A percentile compares a stretch with the other conserved stretches of the same genome.
phyloP scores from a whole-genome alignment of 2,329 filamentous ascomycete genomes.

The Pseudogymnoascus sp. region DNA sequence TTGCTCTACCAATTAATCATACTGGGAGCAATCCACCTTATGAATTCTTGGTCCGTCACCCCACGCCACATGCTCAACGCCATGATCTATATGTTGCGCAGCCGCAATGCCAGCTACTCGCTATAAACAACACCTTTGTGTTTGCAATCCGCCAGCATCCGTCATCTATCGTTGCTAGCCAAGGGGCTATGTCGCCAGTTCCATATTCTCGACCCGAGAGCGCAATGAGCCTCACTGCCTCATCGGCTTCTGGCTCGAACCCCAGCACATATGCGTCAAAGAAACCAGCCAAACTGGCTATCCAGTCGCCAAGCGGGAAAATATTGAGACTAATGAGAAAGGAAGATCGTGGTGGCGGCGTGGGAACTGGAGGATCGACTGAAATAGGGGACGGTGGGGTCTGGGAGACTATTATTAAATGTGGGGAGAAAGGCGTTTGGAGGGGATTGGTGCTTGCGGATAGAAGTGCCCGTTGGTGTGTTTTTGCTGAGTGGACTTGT shows the following conservation, averaged over 20 bases:
- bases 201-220: conserved; percentile 55
- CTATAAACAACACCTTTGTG: conserved; percentile 94
- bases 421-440: conserved; percentile 74
- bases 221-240: conserved; percentile 56
- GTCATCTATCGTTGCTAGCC: conserved; percentile 42
- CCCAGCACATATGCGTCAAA: conserved; percentile 50
- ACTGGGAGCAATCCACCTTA: conserved; percentile 88
- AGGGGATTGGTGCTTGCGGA: conserved; percentile 75
- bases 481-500: conserved; percentile 74
- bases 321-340: conserved; percentile 83
- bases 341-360: conserved; percentile 48
- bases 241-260: conserved; percentile 49
- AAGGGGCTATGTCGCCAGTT: conserved; percentile 38
- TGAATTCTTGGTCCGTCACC: conserved; percentile 86
- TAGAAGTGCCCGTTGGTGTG: conserved; percentile 77
- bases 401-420: conserved; percentile 90
- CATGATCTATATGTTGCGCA: conserved; percentile 97
- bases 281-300: conserved; percentile 92
- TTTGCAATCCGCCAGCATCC: conserved; percentile 93
- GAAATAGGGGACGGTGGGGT: conserved; percentile 60
- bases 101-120: conserved; percentile 81
- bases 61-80: conserved; percentile 92
- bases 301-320: conserved; percentile 90
- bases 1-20: conserved; percentile 84
- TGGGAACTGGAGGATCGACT: conserved; percentile 38